Base-by-base conservation (phyloP, 257 asterid species). In the Ehretia macrophylla region DNA sequence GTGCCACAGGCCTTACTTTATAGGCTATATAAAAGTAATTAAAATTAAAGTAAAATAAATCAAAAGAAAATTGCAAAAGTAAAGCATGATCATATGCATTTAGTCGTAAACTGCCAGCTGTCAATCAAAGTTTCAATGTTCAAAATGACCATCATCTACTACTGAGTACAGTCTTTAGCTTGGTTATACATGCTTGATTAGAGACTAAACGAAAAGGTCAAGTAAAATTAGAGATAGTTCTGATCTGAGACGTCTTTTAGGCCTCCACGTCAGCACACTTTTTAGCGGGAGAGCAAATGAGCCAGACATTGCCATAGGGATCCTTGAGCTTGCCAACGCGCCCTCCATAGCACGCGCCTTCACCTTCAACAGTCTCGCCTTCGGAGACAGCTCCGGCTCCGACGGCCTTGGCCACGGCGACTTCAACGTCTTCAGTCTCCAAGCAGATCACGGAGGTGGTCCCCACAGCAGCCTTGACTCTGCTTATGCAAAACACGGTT, bases 301-400 rank as follows among this genome's bases (percentile, higher is more conserved):
- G 61, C 97, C 97, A 89, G 12, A 83, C 19, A 38, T 76, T 72
- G 64, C 95, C 97, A 70, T 65, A 90, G 0, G 97, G 97, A 62
- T 90, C 97, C 72, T 64, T 79, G 21, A 87, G 72, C 72, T 73
- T 74, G 0, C 81, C 94, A 67, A 75, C 84, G 74, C 90, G 81
- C 47, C 83, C 84, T 2, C 86, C 85, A 62, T 80, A 68, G 72
- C 78, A 80, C 47, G 72, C 75, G 56, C 57, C 81, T 37, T 58
- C 85, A 45, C 74, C 83, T 44, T 79, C 88, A 0, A 55, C 11
- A 39, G 63, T 37, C 63, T 77, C 91, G 0, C 77, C 80, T 8
- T 74, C 87, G 6, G 74, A 8, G 5, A 70, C 50, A 0, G 84
- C 96, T 0, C 97, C 97, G 12, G 95, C 96, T 0, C 62, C 54